A percentile compares a stretch with the other conserved stretches of the same genome.
Evolutionary conservation across 768 basidiomycete species (phyloP).

Genomic region (Suillus plorans): DNA sequence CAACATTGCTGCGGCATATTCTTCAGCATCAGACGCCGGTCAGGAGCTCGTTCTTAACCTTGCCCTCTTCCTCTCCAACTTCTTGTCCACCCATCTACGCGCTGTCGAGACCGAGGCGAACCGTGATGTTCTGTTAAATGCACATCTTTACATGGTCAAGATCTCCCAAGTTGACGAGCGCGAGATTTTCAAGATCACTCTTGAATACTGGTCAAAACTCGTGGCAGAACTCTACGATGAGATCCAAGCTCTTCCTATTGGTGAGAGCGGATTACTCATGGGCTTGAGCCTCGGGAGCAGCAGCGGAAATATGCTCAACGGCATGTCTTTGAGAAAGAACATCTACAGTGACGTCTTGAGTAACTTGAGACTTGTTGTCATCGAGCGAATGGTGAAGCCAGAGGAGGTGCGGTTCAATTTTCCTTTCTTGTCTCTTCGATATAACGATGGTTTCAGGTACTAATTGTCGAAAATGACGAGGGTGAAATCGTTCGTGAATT

Average conservation of each 20-base stretch:
- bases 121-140: slow-evolving; percentile 92
- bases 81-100: slow-evolving; percentile 89
- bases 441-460: slow-evolving; percentile 54
- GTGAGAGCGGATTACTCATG: slow-evolving; percentile 85
- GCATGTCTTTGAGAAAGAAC: slow-evolving; percentile 85
- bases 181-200: slow-evolving; percentile 98
- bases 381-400: slow-evolving; percentile 99
- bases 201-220: slow-evolving; percentile 97
- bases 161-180: slow-evolving; percentile 97
- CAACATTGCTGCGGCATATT: slow-evolving; percentile 91
- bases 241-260: slow-evolving; percentile 87
- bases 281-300: slow-evolving; percentile 75
- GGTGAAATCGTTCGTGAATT: slow-evolving; percentile 99
- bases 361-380: slow-evolving; percentile 92
- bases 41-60: slow-evolving; percentile 98
- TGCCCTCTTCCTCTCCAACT: slow-evolving; percentile 96
- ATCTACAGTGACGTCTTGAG: slow-evolving; percentile 95
- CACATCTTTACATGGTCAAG: slow-evolving; percentile 98
- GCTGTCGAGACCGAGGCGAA: slow-evolving; percentile 91
- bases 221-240: slow-evolving; percentile 97
- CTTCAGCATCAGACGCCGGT: slow-evolving; percentile 84
- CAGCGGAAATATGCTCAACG: slow-evolving; percentile 66
- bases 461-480: slow-evolving; percentile 99
- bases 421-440: slow-evolving; percentile 4
- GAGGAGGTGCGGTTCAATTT: slow-evolving; percentile 72